Evolutionary conservation across 495 filamentous ascomycete species (phyloP).

Genomic region (Aspergillus sclerotiicarbonarius): DNA sequence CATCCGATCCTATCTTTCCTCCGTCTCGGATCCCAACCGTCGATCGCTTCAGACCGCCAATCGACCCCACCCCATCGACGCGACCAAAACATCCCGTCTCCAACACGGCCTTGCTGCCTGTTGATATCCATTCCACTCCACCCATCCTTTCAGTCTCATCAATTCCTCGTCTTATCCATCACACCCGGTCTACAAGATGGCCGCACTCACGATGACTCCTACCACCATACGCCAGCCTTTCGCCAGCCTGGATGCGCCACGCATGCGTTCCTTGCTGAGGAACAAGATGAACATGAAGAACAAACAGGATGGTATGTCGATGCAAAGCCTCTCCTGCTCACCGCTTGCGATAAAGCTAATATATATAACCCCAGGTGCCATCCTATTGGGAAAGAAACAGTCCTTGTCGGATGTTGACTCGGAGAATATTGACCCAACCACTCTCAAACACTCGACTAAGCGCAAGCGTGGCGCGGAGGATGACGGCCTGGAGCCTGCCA

Average conservation of each 20-base stretch:
- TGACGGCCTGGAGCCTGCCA: constrained; percentile 44
- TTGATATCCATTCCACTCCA: constrained; percentile 5
- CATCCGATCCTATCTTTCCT: neutral
- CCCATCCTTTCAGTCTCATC: neutral
- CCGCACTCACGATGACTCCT: constrained; percentile 43
- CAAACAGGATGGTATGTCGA: constrained; percentile 53
- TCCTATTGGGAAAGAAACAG: constrained; percentile 30
- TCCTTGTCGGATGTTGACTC: constrained; percentile 57
- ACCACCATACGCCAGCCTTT: constrained; percentile 43
- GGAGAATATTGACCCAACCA: constrained; percentile 78
- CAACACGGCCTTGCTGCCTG: constrained; percentile 1
- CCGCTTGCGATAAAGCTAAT: constrained; percentile 5
- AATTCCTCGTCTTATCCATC: neutral
- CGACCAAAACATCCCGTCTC: constrained; percentile 24
- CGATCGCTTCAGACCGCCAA: constrained; percentile 11
- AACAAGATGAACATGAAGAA: constrained; percentile 52
- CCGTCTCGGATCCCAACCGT: neutral
- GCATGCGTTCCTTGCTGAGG: constrained; percentile 43
- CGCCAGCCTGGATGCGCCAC: constrained; percentile 40
- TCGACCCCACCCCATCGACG: constrained; percentile 15
- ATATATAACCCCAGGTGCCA: constrained; percentile 19
- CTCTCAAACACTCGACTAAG: constrained; percentile 66
- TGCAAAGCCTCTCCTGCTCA: neutral
- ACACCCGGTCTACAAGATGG: constrained; percentile 27
- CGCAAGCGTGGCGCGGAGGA: constrained; percentile 52